Conservation (phyloP, 495 filamentous ascomycete genomes). For the Penicillium dipodomyicola region DNA sequence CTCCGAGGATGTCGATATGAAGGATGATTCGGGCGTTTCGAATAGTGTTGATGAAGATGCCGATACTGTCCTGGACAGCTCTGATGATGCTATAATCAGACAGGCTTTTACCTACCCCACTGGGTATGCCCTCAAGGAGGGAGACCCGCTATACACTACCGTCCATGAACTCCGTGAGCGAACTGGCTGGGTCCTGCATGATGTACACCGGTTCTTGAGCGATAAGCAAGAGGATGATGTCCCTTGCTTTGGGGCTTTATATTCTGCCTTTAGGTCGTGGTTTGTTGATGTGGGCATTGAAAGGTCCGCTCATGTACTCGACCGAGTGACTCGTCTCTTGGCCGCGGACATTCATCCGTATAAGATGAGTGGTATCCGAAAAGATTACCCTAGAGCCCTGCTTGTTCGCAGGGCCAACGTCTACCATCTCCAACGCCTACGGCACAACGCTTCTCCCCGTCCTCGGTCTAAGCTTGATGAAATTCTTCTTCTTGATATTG, state of each 20-base stretch:
- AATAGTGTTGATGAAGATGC: slow-evolving; percentile 57
- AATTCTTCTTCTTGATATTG: slow-evolving; percentile 78
- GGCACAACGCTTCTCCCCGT: slow-evolving; percentile 86
- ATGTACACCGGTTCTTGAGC: slow-evolving; percentile 78
- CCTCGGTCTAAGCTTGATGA: slow-evolving; percentile 83
- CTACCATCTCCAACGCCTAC: slow-evolving; percentile 88
- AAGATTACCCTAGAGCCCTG: slow-evolving; percentile 86
- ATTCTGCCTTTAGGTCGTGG: slow-evolving; percentile 91
- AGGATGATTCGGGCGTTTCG: slow-evolving; percentile 23
- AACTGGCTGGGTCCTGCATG: slow-evolving; percentile 75
- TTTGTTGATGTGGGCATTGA: slow-evolving; percentile 97
- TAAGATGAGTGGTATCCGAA: slow-evolving; percentile 88
- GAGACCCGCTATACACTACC: slow-evolving; percentile 61
- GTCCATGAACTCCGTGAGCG: slow-evolving; percentile 79
- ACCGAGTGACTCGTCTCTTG: slow-evolving; percentile 78
- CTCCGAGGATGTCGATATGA: slow-evolving; percentile 45
- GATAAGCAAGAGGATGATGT: slow-evolving; percentile 93
- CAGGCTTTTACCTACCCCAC: slow-evolving; percentile 81
- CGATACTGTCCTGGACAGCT: slow-evolving; percentile 62
- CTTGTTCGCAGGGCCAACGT: slow-evolving; percentile 87
- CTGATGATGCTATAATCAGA: slow-evolving; percentile 78
- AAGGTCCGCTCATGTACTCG: slow-evolving; percentile 87
- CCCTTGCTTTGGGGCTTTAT: slow-evolving; percentile 86
- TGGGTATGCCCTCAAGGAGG: slow-evolving; percentile 73
- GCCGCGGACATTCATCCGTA: slow-evolving; percentile 83